Evolutionary conservation across 2,329 filamentous ascomycete species (phyloP), one percentile per base, ranked within the genome.

Genomic region (Hypoxylon sp.): DNA sequence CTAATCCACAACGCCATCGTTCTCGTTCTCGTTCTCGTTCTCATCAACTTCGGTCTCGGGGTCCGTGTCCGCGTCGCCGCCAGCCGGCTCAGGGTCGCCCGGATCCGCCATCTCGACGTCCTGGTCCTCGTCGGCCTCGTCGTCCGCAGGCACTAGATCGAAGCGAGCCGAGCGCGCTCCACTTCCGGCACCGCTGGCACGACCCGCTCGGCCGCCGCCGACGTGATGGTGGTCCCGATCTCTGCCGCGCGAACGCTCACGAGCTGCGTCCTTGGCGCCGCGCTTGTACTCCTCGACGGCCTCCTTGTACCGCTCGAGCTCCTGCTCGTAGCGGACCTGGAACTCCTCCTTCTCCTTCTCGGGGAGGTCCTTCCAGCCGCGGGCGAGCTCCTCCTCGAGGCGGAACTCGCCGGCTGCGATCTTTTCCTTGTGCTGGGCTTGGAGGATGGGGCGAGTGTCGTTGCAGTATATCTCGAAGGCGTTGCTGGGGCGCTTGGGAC

Each of bases 401-500:
- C 81, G 80, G 60, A 80, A 78, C 49, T 76, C 74, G 57, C 78
- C 73, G 7, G 75, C 72, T 6, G 71, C 73, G 45, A 78, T 77
- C 69, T 76, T 75, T 14, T 82, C 81, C 74, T 83, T 83, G 67
- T 80, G 75, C 75, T 86, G 82, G 7, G 80, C 79, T 52, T 82
- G 80, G 28, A 86, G 76, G 10, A 77, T 68, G 2, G 82, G 79
- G 50, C 85, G 83, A 66, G 76, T 80, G 67, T 87, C 85, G 59
- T 81, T 80, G 74, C 83, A 86, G 78, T 85, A 89, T 14, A 88
- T 77, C 67, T 87, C 85, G 72, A 87, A 89, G 2, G 85, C 86
- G 69, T 78, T 84, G 66, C 77, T 79, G 11, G 83, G 82, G 52
- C 79, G 79, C 75, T 84, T 84, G 14, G 80, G 76, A 19, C 79